Evolutionary conservation across 2,329 filamentous ascomycete species (phyloP).

Genomic region (Cladosporium oxysporum): DNA sequence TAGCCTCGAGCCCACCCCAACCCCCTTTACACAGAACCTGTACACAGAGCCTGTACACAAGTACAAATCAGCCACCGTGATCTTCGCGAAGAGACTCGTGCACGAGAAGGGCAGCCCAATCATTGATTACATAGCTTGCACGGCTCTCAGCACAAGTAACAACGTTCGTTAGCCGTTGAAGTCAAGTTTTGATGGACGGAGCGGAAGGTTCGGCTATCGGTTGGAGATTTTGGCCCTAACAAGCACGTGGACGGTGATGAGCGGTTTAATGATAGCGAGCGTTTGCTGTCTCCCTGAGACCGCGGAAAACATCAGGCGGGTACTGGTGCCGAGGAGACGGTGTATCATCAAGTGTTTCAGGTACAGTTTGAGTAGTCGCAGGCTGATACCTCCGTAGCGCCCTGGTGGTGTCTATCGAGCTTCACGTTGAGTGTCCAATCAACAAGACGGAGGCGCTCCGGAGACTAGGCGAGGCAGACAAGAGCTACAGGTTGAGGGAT

Average conservation of each 20-base stretch:
- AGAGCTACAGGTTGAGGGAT: not conserved
- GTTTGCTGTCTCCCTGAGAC: conserved; percentile 5
- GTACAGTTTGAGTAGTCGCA: not conserved
- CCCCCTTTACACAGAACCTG: not conserved
- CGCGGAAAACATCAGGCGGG: not conserved
- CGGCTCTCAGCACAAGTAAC: not conserved
- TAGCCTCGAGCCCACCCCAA: not conserved
- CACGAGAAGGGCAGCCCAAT: not conserved
- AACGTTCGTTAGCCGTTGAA: not conserved
- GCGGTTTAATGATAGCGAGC: not conserved
- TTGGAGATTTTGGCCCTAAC: not conserved
- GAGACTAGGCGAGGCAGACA: conserved; percentile 7
- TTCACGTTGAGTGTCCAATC: conserved; percentile 15
- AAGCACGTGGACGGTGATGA: conserved; percentile 10
- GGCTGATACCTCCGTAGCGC: not conserved
- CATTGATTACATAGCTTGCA: not conserved
- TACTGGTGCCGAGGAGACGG: not conserved
- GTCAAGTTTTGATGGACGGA: not conserved
- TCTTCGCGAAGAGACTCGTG: not conserved
- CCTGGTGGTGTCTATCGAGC: not conserved
- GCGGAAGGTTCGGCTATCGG: conserved; percentile 6
- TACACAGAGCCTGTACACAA: no score
- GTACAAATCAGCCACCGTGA: not conserved
- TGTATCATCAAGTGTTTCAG: conserved; percentile 6
- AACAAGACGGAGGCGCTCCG: not conserved